Percentiles rank a stretch among this genome's conserved stretches.
Conservation (phyloP, 257 asterid genomes). For the Lantana camara region DNA sequence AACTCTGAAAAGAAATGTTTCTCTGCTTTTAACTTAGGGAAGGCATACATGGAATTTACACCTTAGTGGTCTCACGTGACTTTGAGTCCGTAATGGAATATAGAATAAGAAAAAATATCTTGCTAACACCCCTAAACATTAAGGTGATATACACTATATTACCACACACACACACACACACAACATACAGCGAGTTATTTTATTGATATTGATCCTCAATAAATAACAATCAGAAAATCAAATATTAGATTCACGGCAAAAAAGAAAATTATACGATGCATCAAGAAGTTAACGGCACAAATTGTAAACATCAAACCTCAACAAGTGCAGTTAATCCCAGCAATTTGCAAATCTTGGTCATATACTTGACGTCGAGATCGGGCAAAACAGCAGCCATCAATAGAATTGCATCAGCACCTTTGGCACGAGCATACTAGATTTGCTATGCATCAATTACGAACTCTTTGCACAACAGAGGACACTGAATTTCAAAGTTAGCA, state of each 20-base stretch:
- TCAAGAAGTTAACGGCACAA: constrained; percentile 15
- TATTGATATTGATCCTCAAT: not conserved
- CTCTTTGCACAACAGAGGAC: constrained; percentile 92
- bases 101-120: too few relatives aligned
- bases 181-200: too few relatives aligned
- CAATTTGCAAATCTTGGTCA: constrained; percentile 86
- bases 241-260: not conserved
- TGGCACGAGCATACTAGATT: constrained; percentile 76
- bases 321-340: constrained; percentile 77
- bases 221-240: constrained; percentile 8
- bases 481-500: constrained; percentile 49
- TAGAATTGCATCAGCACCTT: constrained; percentile 93
- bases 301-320: constrained; percentile 57
- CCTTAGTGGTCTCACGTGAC: too few relatives aligned
- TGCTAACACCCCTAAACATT: too few relatives aligned
- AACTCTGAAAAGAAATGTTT: too few relatives aligned
- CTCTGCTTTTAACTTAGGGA: too few relatives aligned
- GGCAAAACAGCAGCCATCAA: constrained; percentile 86
- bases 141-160: too few relatives aligned
- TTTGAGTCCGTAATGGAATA: too few relatives aligned
- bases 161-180: not conserved
- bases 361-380: constrained; percentile 80
- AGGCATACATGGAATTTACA: too few relatives aligned
- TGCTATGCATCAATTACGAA: constrained; percentile 93
- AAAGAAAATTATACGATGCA: constrained; percentile 4